phyloP scores from a whole-genome alignment of 106 monocot species.

The Vanilla planifolia region DNA sequence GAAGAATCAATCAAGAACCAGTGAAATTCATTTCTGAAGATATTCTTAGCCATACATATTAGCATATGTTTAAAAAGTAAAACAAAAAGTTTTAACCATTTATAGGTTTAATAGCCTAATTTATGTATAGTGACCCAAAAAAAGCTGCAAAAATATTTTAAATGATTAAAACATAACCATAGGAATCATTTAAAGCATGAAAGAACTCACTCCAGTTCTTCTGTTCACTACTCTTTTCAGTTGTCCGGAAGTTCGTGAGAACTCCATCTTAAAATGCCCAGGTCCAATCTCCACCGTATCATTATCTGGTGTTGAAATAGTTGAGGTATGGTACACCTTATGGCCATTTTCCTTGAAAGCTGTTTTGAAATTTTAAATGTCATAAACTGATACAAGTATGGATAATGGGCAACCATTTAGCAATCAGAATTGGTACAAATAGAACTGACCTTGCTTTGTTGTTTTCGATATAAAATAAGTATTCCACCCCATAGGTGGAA shows the following conservation, averaged over 20 bases:
- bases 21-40: background rate
- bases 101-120: background rate
- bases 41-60: background rate
- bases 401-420: background rate
- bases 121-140: background rate
- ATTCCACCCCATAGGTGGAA: too few species aligned
- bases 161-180: background rate
- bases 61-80: background rate
- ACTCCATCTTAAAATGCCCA: constrained; percentile 61
- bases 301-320: constrained; percentile 20
- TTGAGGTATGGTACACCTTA: constrained; percentile 28
- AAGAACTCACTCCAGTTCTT: constrained; percentile 49
- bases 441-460: constrained; percentile 24
- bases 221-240: constrained; percentile 41
- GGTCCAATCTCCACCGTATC: constrained; percentile 52
- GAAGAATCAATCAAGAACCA: background rate
- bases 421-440: constrained; percentile 1
- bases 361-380: constrained; percentile 5
- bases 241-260: constrained; percentile 54
- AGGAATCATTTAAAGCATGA: background rate
- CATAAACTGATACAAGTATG: background rate
- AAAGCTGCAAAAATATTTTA: background rate
- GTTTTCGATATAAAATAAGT: too few species aligned
- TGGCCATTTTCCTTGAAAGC: constrained; percentile 6
- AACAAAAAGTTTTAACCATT: background rate